Base-by-base conservation (phyloP, 805 yeast species). In the Metschnikowia shivogae region DNA sequence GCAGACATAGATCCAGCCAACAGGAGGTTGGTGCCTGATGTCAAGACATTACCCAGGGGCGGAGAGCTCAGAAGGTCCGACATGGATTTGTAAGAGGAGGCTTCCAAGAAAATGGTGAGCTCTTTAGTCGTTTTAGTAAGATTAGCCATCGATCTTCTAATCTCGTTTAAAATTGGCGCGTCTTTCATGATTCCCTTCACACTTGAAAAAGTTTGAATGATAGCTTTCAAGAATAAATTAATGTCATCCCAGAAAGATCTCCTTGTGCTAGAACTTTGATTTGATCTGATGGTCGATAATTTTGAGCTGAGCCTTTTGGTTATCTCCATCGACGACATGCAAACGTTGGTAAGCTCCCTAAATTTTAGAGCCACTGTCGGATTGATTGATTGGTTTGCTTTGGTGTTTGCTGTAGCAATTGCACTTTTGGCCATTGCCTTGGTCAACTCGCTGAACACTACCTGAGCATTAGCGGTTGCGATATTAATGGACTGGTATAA, bases 51-150 rank as follows among this genome's bases (percentile, higher is more conserved):
- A 14, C 35, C 35, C 42, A 31, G 42, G 5, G 50, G 48, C 11
- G 44, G 43, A 10, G 54, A 34, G 11, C 38, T 49, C 45, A 51
- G 52, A 5, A 44, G 29, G 14, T 51, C 55, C 3, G 56, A 43
- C 35, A 51, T 50, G 11, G 56, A 36, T 43, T 48, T 50, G 41
- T 50, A 56, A 3, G 58, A 55, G 1, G 61, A 55, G 4, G 66
- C 65, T 60, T 90, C 97, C 35, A 90, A 67, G 54, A 87, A 73
- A n/a, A 88, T 82, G 0, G 97, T 89, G 12, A 92, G 85, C 58
- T 92, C 98, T 58, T 92, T 92, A 4, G 97, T 88, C 3, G 90
- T 86, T 52, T 88, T 81, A 0, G 97, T 90, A 47, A 92, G 70
- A 31, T 81, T 78, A 0, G 96, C 87, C 65, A 92, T 76, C 5